Evolutionary conservation across 2,329 filamentous ascomycete species (phyloP).

Genomic region (Penicillium sp.): DNA sequence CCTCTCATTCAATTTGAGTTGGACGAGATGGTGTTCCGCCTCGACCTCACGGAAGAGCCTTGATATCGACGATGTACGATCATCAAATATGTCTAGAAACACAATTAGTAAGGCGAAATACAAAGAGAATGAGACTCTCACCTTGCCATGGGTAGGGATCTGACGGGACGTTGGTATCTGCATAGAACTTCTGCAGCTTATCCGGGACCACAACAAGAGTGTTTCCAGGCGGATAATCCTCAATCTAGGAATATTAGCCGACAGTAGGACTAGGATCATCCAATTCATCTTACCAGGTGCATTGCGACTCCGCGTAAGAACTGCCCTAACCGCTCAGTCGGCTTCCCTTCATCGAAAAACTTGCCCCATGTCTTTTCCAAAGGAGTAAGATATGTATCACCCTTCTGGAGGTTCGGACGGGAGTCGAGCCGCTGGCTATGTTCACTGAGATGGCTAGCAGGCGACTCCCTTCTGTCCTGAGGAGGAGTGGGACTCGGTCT

Average conservation of each 20-base stretch:
- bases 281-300: constrained; percentile 64
- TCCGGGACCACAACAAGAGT: constrained; percentile 75
- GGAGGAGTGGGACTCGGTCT: constrained; percentile 28
- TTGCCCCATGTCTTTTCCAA: constrained; percentile 77
- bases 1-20: constrained; percentile 55
- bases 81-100: constrained; percentile 58
- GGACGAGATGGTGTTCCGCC: constrained; percentile 69
- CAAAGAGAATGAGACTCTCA: constrained; percentile 37
- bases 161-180: constrained; percentile 64
- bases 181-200: constrained; percentile 77
- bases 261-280: not conserved
- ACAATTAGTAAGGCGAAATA: constrained; percentile 21
- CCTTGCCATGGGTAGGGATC: constrained; percentile 74
- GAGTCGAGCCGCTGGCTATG: constrained; percentile 34
- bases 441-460: constrained; percentile 42
- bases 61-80: constrained; percentile 58
- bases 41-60: constrained; percentile 61
- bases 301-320: constrained; percentile 75
- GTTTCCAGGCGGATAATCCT: constrained; percentile 69
- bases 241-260: constrained; percentile 57
- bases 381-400: constrained; percentile 54
- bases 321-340: constrained; percentile 71
- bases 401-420: constrained; percentile 45
- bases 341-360: constrained; percentile 71
- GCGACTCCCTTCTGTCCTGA: constrained; percentile 38